These are phyloP conservation scores for Sarcocystis neurona DNA, from an alignment of 169 alveolate species.

Conservation along the genomic window DNA sequence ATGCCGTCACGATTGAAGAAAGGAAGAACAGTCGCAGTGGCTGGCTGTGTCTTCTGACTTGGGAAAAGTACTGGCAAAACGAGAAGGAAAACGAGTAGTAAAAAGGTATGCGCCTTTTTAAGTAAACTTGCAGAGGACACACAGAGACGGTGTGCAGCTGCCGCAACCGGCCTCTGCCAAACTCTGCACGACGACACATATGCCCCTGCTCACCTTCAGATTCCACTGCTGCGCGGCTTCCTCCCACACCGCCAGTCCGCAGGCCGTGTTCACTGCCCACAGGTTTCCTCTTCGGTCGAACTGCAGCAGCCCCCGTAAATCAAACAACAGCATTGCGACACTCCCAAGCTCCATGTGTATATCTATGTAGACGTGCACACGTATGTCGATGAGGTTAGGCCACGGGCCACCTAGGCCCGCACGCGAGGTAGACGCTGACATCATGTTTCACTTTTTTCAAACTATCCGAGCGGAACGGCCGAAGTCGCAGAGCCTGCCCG, in stretches of 20 bases:
- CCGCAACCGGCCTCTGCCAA: no score
- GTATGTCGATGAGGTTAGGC: not conserved
- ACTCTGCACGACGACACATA: no score
- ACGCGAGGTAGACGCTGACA: no score
- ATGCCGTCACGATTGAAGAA: not conserved
- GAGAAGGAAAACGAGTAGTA: no score
- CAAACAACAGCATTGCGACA: no score
- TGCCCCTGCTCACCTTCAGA: slow-evolving; percentile 48
- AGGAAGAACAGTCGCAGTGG: no score
- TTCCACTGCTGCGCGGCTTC: slow-evolving; percentile 51
- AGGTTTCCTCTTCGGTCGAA: slow-evolving; percentile 53
- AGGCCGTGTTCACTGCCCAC: slow-evolving; percentile 61
- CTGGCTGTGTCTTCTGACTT: no score
- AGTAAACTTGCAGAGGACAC: not conserved
- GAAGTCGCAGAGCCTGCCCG: no score
- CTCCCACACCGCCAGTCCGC: slow-evolving; percentile 60
- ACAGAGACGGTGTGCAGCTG: not conserved
- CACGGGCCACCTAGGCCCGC: not conserved
- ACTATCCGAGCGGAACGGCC: no score
- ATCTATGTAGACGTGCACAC: not conserved
- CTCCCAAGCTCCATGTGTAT: not conserved
- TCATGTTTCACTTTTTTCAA: no score
- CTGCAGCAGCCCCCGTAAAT: not conserved
- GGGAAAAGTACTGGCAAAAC: no score
- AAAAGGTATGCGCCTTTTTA: not conserved